Percentiles rank a stretch among this genome's conserved stretches.
These are phyloP conservation scores for Pholiota microspora DNA, from an alignment of 768 basidiomycete species.

Conservation along the genomic window DNA sequence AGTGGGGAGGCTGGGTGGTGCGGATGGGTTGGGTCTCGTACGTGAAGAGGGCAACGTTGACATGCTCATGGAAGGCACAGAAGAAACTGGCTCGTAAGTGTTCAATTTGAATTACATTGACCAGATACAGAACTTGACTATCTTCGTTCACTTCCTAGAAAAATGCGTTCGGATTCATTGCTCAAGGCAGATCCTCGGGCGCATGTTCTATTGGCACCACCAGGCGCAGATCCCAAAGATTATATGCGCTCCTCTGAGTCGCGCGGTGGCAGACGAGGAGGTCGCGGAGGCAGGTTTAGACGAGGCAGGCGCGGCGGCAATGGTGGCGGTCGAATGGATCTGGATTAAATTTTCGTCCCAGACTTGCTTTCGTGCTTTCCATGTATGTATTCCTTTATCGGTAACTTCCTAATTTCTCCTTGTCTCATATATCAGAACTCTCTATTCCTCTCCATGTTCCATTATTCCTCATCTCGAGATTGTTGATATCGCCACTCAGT, in stretches of 20 bases:
- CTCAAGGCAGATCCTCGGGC: slow-evolving; percentile 63
- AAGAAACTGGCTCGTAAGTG: slow-evolving; percentile 56
- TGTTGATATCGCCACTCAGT: slow-evolving; percentile 2
- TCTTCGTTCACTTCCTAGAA: slow-evolving; percentile 39
- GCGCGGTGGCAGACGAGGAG: slow-evolving; percentile 36
- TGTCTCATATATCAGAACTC: slow-evolving; percentile 1
- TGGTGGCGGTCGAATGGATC: slow-evolving; percentile 48
- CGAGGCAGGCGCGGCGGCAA: slow-evolving; percentile 35
- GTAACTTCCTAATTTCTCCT: slow-evolving; percentile 4
- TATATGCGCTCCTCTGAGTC: slow-evolving; percentile 37
- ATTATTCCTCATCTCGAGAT: slow-evolving; percentile 1
- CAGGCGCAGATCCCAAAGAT: slow-evolving; percentile 56
- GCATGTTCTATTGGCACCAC: slow-evolving; percentile 64
- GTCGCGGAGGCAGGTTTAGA: slow-evolving; percentile 36
- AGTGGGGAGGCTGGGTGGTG: slow-evolving; percentile 54
- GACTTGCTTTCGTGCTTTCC: slow-evolving; percentile 12
- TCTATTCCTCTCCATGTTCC: not conserved
- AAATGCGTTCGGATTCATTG: slow-evolving; percentile 83
- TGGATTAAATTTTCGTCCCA: slow-evolving; percentile 36
- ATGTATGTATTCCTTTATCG: slow-evolving; percentile 10
- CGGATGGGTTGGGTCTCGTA: slow-evolving; percentile 51
- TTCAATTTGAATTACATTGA: not conserved
- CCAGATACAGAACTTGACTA: not conserved
- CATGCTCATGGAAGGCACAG: slow-evolving; percentile 54
- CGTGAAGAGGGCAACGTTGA: slow-evolving; percentile 54